Evolutionary conservation across 2,329 filamentous ascomycete species (phyloP), one percentile per base, ranked within the genome.

Genomic region (Nothophoma quercina): DNA sequence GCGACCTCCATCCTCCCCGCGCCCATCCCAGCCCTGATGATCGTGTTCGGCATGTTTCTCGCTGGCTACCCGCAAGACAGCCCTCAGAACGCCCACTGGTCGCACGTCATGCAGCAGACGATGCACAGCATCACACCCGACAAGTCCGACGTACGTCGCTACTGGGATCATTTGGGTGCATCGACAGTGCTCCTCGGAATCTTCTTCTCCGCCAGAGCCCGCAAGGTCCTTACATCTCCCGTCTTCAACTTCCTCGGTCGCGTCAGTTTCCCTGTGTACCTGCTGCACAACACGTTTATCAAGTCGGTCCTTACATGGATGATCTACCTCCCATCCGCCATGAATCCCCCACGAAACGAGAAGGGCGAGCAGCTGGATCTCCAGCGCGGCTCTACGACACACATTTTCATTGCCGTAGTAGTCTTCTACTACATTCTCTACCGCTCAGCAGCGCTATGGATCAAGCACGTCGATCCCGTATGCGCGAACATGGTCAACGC

Each of bases 261-360:
- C 63, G 81, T 87, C 72, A 85, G 82, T 35, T 87, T 87, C 62
- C 84, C 85, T 1, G 82, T 88, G 12, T 88, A 88, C 62, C 78
- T 88, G 6, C 72, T 88, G 16, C 85, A 88, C 69, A 85, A 85
- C 33, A 80, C 82, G 0, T 75, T 88, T 23, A 79, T 87, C 60
- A 81, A 85, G 50, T 82, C 80, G 19, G 69, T 86, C 7, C 75
- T 88, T 12, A 81, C 82, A 21, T 87, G 84, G 82, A 79, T 87
- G 75, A 72, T 86, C 10, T 87, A 74, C 49, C 65, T 74, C 3
- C 71, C 70, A 0, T 72, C 68, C 4, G 71, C 69, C 18, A 71
- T 74, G 71, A 72, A 74, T 43, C 72, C 71, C 5, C 67, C 67
- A 8, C 58, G 50, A 38, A 70, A 73, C 48, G 70, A 71, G 40